A percentile compares a stretch with the other conserved stretches of the same genome.
These are phyloP conservation scores for Penstemon newberryi DNA, from an alignment of 257 asterid species.

Conservation along the genomic window DNA sequence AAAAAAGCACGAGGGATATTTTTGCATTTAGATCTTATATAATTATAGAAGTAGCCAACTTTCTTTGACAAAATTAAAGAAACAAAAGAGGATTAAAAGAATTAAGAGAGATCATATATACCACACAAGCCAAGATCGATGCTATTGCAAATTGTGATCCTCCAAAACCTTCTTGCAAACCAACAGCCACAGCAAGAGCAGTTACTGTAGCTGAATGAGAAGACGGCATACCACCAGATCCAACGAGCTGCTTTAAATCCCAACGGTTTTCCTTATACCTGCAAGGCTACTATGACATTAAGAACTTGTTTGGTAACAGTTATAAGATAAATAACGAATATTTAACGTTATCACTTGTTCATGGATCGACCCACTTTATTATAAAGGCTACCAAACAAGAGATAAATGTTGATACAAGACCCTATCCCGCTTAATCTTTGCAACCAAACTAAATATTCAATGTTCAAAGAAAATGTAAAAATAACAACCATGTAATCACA, in stretches of 20 bases:
- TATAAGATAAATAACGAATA: background rate
- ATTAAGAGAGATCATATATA: slow-evolving; percentile 34
- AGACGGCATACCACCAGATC: slow-evolving; percentile 99
- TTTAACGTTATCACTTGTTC: no score
- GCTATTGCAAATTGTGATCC: slow-evolving; percentile 72
- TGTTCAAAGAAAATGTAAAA: background rate
- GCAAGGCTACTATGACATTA: slow-evolving; percentile 42
- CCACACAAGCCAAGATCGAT: slow-evolving; percentile 82
- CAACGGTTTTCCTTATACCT: slow-evolving; percentile 88
- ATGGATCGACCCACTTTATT: no score
- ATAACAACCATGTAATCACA: background rate
- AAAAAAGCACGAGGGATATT: no score
- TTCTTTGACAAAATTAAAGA: slow-evolving; percentile 4
- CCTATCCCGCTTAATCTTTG: no score
- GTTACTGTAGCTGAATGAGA: slow-evolving; percentile 95
- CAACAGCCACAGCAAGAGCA: slow-evolving; percentile 85
- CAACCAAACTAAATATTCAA: no score
- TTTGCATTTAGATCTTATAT: no score
- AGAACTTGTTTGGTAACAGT: slow-evolving; percentile 3
- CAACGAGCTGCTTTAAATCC: slow-evolving; percentile 80
- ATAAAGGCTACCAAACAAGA: no score
- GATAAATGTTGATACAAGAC: no score
- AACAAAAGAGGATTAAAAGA: background rate
- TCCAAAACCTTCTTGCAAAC: slow-evolving; percentile 84
- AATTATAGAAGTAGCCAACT: no score